A percentile compares a stretch with the other conserved stretches of the same genome.
phyloP scores from a whole-genome alignment of 257 asterid species.

The Nicotiana obtusifolia region DNA sequence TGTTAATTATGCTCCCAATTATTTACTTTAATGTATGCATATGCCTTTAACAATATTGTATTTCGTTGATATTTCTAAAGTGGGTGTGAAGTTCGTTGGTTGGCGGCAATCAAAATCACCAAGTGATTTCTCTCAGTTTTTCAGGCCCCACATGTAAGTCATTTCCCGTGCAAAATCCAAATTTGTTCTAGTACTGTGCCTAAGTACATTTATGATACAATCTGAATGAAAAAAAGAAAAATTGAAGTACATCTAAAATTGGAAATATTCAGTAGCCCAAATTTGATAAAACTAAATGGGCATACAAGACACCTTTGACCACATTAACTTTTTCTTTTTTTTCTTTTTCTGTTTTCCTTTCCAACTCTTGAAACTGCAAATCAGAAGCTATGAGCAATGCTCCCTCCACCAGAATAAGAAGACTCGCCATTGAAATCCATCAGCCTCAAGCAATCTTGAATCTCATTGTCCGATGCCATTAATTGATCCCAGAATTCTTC shows the following conservation, averaged over 20 bases:
- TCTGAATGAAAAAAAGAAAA: background rate
- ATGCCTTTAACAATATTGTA: background rate
- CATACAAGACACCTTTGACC: no score
- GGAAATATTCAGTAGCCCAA: background rate
- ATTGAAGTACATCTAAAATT: background rate
- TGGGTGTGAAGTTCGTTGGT: background rate
- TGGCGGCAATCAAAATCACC: background rate
- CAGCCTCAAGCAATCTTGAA: slow-evolving; percentile 34
- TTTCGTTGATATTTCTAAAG: background rate
- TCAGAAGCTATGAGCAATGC: slow-evolving; percentile 2
- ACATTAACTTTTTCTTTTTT: background rate
- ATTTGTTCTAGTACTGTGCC: background rate
- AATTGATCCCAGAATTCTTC: background rate
- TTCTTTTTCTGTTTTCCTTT: background rate
- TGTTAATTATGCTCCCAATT: background rate
- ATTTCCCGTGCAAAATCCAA: background rate
- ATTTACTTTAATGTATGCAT: background rate
- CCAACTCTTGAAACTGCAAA: background rate
- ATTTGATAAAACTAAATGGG: background rate
- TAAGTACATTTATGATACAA: background rate
- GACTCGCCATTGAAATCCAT: slow-evolving; percentile 44
- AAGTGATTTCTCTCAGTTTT: background rate
- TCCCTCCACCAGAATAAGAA: slow-evolving; percentile 35
- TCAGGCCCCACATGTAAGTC: background rate
- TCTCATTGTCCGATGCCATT: slow-evolving; percentile 35